Base-by-base conservation (phyloP, 2,329 filamentous ascomycete genomes). In the Epichloe glyceriae region DNA sequence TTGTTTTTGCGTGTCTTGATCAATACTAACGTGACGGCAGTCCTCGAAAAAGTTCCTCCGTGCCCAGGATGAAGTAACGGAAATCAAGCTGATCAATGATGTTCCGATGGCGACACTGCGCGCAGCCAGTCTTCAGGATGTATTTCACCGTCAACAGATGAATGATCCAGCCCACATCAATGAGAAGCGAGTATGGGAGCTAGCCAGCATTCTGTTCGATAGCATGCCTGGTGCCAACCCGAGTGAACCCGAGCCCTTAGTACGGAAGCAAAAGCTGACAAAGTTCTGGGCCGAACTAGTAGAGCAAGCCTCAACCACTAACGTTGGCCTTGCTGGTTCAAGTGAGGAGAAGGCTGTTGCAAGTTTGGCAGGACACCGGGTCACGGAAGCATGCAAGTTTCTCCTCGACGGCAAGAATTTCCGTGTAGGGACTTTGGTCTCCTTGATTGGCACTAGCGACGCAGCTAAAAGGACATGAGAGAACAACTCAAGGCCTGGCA, bases 151-250 rank as follows among this genome's bases (percentile, higher is more conserved):
- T 40, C 68, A 68, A 44, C 67, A 68, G 39, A 61, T 65, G 57
- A 68, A 63, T 19, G 66, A 70, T 55, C 68, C 71, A 15, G 73
- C 72, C 20, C 72, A 67, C 50, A 66, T 71, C 19, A 79, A 88
- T 52, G 88, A 94, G 66, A 80, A 82, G 60, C 73, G 81, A 14
- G 81, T 93, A 1, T 98, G 94, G 93, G 79, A 88, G 54, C 73
- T 98, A 37, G 84, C 88, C 1, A 86, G 86, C 52, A 83, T 96
- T 38, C 75, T 98, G 3, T 98, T 95, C 61, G 89, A 95, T 56
- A 73, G 82, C n/a, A 55, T 80, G 11, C 70, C 54, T 2, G 46
- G 70, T 15, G 62, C 75, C 33, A 67, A 71, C 2, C 52, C 66
- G 3, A 70, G 74, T 1, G 58, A 70, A 11, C 61, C 66, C 0